Evolutionary conservation across 768 basidiomycete genomes (phyloP), one percentile per base, ranked within the genome.

Genomic region (Suillus lakei): DNA sequence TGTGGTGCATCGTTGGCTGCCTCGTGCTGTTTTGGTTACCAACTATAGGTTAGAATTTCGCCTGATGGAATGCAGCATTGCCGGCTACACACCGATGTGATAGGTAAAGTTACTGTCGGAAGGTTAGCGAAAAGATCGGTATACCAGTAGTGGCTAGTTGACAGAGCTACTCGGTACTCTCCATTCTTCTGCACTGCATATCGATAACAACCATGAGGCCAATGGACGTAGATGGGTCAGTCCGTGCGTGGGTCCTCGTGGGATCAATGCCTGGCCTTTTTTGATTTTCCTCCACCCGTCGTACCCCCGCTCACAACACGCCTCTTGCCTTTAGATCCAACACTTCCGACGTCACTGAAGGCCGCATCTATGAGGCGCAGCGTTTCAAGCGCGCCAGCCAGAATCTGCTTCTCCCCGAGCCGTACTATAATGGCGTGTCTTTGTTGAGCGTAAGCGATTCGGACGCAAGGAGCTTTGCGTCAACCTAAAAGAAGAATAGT

Each of bases 321-420:
- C 18, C 12, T 59, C 58, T 59, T 59, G 39, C 39, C 41, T 59
- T 39, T 59, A 30, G 38, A 59, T 59, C 18, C 26, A 41, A 12
- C 5, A 38, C 26, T 12, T 23, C 36, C 23, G 15, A 12, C 26
- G 23, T 68, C 60, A 9, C 56, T 12, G 32, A 68, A 43, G 39
- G 68, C 67, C 10, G 64, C 48, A 56, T 67, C 61, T 56, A 64
- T 55, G 26, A 10, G 34, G 38, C 28, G 32, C 8, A 74, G 34
- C 18, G n/a, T 46, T 43, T 71, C 66, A 51, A 79, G 69, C 0
- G 76, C 66, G 1, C 67, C 69, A 3, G 70, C 72, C 62, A 96
- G 71, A 15, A 95, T 88, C 28, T 84, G 78, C 78, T 95, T 95
- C 79, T 96, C 95, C 5, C 92, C 92, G 12, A 93, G 73, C 41